Evolutionary conservation across 805 yeast genomes (phyloP), one percentile per base, ranked within the genome.

Genomic region (Saturnispora dispora): DNA sequence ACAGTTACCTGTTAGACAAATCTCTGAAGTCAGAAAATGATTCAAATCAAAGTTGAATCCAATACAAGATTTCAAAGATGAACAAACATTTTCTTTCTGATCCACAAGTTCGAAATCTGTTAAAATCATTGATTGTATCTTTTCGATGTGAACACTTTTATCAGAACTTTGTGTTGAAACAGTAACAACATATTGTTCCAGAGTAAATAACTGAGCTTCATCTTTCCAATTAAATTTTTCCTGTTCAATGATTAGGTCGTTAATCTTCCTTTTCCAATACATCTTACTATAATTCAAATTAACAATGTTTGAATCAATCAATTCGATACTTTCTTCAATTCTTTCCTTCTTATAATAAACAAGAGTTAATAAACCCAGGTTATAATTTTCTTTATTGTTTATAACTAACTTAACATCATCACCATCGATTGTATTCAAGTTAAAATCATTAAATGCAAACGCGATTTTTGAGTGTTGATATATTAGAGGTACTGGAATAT

Each of bases 161-260:
- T 45, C 47, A 30, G 10, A 11, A n/a, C n/a, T 17, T 17, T 20
- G 23, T 17, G n/a, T 6, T 35, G 40, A 35, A 22, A 45, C 47
- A 5, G 50, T 25, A 6, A 47, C 50, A 41, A 47, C 30, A 18
- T 47, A 47, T 22, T 47, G 50, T 18, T 47, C 50, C 7, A 47
- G 28, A 15, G 50, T 40, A 7, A 47, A 4, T 11, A 27, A n/a
- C 0, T 7, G 22, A 5, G 30, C 50, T 11, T 47, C 50, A 6
- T 22, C 30, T 8, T 27, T 18, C 50, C 44, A 40, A 15, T 28
- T 39, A 18, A 9, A 13, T 23, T 18, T 15, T 18, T 17, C 28
- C n/a, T 27, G 13, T 3, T 45, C 20, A 5, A 18, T 7, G 1
- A 20, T 18, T 8, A 37, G 8, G 13, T 37, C 41, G 18, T 37